Percentiles rank a stretch among this genome's conserved stretches.
phyloP scores from a whole-genome alignment of 2,329 filamentous ascomycete species.

The Fusarium sublunatum region DNA sequence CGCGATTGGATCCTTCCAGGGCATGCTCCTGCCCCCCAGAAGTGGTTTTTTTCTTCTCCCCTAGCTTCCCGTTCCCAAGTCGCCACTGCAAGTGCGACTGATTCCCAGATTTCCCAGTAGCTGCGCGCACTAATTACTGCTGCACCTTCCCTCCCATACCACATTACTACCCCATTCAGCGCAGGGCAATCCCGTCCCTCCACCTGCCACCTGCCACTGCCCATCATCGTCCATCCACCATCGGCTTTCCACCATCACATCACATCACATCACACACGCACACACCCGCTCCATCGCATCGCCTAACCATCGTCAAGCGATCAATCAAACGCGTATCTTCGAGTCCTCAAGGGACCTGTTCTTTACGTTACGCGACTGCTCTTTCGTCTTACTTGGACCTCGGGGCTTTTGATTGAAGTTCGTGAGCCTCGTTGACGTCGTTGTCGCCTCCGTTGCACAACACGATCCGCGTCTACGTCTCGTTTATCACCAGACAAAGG shows the following conservation, averaged over 20 bases:
- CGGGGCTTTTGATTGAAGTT: constrained; percentile 8
- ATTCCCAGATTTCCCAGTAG: constrained; percentile 25
- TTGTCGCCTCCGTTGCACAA: constrained; percentile 44
- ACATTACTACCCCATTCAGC: constrained; percentile 30
- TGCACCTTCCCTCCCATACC: constrained; percentile 38
- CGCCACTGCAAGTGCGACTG: constrained; percentile 40
- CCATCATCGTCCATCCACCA: constrained; percentile 42
- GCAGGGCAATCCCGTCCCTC: constrained; percentile 43
- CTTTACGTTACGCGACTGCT: constrained; percentile 38
- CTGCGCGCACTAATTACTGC: constrained; percentile 34
- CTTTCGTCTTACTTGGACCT: constrained; percentile 31
- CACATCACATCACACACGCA: constrained; percentile 42
- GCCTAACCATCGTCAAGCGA: constrained; percentile 39
- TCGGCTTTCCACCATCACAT: constrained; percentile 44
- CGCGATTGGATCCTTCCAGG: constrained; percentile 30
- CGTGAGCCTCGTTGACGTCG: constrained; percentile 35
- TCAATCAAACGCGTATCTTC: constrained; percentile 29
- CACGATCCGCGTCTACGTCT: constrained; percentile 43
- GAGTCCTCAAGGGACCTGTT: constrained; percentile 22
- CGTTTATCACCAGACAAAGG: constrained; percentile 44
- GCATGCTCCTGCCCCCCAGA: constrained; percentile 27
- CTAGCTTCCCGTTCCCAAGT: constrained; percentile 36
- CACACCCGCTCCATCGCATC: constrained; percentile 43
- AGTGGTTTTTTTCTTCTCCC: constrained; percentile 27
- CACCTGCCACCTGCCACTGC: constrained; percentile 37